Percentiles rank a stretch among this genome's conserved stretches.
Evolutionary conservation across 208 protist species (phyloP).

Genomic region (Leishmania amazonensis): DNA sequence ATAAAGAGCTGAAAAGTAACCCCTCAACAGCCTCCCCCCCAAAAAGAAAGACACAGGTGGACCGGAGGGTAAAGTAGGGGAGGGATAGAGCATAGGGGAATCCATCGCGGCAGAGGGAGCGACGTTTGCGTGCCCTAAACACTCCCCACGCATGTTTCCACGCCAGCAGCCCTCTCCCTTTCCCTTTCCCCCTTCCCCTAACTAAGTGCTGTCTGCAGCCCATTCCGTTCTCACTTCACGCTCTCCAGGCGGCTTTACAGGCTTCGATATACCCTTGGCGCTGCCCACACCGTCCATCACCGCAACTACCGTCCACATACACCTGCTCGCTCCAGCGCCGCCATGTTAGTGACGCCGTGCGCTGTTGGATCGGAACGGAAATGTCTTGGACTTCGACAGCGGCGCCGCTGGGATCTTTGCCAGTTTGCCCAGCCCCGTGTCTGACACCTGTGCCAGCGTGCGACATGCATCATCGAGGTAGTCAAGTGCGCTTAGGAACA

Average conservation of each 20-base stretch:
- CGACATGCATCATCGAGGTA: constrained; percentile 51
- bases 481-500: constrained; percentile 40
- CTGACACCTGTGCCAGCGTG: constrained; percentile 24
- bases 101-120: neutral
- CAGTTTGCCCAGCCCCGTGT: constrained; percentile 24
- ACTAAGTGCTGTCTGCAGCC: too few species aligned
- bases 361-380: constrained; percentile 5
- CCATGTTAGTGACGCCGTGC: constrained; percentile 20
- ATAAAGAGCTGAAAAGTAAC: constrained; percentile 7
- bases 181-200: neutral
- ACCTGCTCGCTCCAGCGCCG: neutral
- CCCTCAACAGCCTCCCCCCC: neutral
- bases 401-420: constrained; percentile 29
- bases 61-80: neutral
- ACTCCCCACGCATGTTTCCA: neutral
- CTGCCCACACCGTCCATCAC: neutral
- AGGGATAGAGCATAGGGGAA: neutral
- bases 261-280: neutral
- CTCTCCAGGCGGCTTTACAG: neutral
- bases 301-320: neutral
- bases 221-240: neutral
- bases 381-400: constrained; percentile 28
- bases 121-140: neutral
- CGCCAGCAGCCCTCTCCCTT: neutral
- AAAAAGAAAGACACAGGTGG: neutral